Conservation (phyloP, 1,284 basidiomycete genomes). For the Ganoderma meredithae region DNA sequence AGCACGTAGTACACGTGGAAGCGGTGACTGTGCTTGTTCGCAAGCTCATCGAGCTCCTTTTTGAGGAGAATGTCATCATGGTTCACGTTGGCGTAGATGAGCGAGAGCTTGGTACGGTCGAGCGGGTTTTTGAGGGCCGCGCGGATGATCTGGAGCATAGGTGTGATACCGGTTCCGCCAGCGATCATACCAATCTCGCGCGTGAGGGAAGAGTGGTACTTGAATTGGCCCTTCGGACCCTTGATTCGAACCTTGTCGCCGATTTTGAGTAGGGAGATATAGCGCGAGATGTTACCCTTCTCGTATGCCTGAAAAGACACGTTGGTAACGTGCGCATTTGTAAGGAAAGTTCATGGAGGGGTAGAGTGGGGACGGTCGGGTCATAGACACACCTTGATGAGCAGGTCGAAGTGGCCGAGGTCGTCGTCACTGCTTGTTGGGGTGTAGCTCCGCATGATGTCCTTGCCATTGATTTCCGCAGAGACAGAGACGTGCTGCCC, state of each 20-base stretch:
- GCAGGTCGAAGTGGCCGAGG: constrained; percentile 92
- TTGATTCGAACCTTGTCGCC: constrained; percentile 90
- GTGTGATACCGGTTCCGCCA: constrained; percentile 95
- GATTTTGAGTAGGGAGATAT: constrained; percentile 82
- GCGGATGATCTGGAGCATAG: constrained; percentile 97
- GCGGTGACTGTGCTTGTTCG: constrained; percentile 66
- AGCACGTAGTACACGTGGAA: constrained; percentile 93
- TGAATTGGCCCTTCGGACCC: constrained; percentile 96
- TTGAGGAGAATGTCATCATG: constrained; percentile 88
- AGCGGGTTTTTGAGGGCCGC: constrained; percentile 86
- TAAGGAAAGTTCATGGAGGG: constrained; percentile 10
- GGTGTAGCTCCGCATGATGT: constrained; percentile 92
- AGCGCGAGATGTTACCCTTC: constrained; percentile 94
- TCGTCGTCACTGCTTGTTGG: constrained; percentile 94
- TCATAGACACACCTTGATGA: constrained; percentile 81
- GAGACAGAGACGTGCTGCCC: constrained; percentile 96
- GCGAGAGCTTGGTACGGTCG: constrained; percentile 83
- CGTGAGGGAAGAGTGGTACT: constrained; percentile 74
- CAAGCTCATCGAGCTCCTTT: constrained; percentile 86
- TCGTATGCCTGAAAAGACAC: constrained; percentile 81
- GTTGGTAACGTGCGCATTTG: constrained; percentile 13
- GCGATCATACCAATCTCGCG: constrained; percentile 94
- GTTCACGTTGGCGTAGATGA: constrained; percentile 98
- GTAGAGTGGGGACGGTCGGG: constrained; percentile 7
- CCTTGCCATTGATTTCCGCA: constrained; percentile 92